These are phyloP conservation scores for Cordyceps farinosa DNA, from an alignment of 2,329 filamentous ascomycete genomes.

Conservation along the genomic window DNA sequence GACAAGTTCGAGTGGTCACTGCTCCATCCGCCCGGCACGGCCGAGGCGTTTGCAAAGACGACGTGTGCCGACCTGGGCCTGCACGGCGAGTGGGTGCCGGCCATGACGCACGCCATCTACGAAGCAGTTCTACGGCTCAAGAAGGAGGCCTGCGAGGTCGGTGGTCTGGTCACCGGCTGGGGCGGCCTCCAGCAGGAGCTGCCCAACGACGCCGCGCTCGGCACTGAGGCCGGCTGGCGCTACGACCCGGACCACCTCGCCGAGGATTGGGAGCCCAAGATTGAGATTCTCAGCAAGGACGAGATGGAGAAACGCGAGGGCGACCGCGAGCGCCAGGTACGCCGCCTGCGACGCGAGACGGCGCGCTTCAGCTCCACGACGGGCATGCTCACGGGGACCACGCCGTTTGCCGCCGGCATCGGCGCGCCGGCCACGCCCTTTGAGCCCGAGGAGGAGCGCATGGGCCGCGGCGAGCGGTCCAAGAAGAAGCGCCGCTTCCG, in stretches of 20 bases:
- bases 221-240: constrained; percentile 84
- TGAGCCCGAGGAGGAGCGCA: constrained; percentile 68
- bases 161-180: constrained; percentile 74
- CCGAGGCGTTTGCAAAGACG: constrained; percentile 86
- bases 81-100: constrained; percentile 87
- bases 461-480: constrained; percentile 86
- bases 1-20: constrained; percentile 99
- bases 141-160: constrained; percentile 93
- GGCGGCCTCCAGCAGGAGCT: constrained; percentile 61
- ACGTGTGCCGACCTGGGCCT: constrained; percentile 91
- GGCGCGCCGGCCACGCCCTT: constrained; percentile 28
- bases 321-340: constrained; percentile 86
- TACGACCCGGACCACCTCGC: constrained; percentile 90
- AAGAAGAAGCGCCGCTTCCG: constrained; percentile 95
- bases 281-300: constrained; percentile 81
- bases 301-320: constrained; percentile 97
- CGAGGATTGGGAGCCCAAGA: constrained; percentile 78
- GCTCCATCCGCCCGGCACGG: constrained; percentile 83
- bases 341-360: constrained; percentile 82
- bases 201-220: constrained; percentile 82
- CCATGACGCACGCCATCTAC: constrained; percentile 94
- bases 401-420: constrained; percentile 48
- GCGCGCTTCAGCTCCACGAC: constrained; percentile 85
- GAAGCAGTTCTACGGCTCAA: constrained; percentile 89
- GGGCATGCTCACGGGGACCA: constrained; percentile 73